Evolutionary conservation across 1,284 basidiomycete species (phyloP).

Genomic region (Boletus hoseneyae): DNA sequence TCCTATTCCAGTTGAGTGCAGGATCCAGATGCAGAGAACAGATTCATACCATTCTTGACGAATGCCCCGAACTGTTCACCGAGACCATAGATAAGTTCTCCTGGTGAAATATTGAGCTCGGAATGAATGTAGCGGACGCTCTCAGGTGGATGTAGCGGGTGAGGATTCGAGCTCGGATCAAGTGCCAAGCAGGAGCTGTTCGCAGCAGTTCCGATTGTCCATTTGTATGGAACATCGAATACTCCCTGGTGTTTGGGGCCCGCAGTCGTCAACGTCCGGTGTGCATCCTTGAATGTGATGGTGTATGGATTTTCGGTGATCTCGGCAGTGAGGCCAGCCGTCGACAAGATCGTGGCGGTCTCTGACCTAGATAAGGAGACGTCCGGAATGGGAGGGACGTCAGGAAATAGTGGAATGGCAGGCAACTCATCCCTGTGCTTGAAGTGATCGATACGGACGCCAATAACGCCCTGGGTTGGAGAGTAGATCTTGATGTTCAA

Average conservation of each 20-base stretch:
- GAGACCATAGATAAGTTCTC: slow-evolving; percentile 69
- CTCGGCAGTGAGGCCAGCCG: slow-evolving; percentile 39
- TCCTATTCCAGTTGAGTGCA: slow-evolving; percentile 33
- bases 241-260: slow-evolving; percentile 61
- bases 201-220: slow-evolving; percentile 57
- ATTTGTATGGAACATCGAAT: slow-evolving; percentile 62
- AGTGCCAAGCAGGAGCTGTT: slow-evolving; percentile 58
- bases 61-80: slow-evolving; percentile 73
- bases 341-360: slow-evolving; percentile 36
- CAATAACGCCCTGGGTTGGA: slow-evolving; percentile 64
- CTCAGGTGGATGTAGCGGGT: slow-evolving; percentile 42
- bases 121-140: slow-evolving; percentile 54
- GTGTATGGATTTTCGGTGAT: slow-evolving; percentile 60
- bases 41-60: slow-evolving; percentile 62
- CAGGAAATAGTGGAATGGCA: slow-evolving; percentile 62
- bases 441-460: slow-evolving; percentile 63
- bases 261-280: slow-evolving; percentile 31
- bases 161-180: slow-evolving; percentile 57
- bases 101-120: slow-evolving; percentile 66
- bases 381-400: slow-evolving; percentile 47
- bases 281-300: slow-evolving; percentile 52
- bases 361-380: slow-evolving; percentile 18
- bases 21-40: slow-evolving; percentile 1
- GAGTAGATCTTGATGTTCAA: slow-evolving; percentile 53
- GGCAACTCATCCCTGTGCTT: slow-evolving; percentile 43